Evolutionary conservation across 2,329 filamentous ascomycete genomes (phyloP), one percentile per base, ranked within the genome.

Genomic region (Pleomassaria siparia): DNA sequence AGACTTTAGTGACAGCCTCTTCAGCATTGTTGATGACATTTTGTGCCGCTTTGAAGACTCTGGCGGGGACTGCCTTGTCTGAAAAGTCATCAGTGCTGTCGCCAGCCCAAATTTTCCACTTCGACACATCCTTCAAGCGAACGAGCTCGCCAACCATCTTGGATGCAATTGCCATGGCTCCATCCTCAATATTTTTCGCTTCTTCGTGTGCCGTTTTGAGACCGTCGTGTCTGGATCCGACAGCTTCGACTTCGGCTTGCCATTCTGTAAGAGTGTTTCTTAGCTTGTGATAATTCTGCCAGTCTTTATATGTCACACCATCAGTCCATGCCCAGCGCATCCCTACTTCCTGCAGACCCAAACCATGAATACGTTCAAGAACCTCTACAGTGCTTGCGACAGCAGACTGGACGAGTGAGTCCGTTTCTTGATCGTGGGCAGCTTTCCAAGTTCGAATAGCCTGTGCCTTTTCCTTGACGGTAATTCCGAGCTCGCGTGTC

Each of bases 291-390:
- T 96, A 99, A 69, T 92, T 94, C 50, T 87, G 84, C 94, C 94
- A 99, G 69, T 99, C 91, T 70, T 95, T 91, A 78, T 99, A 96
- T 1, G 92, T 95, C 51, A 99, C 83, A 25, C 90, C 90, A 48
- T 97, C 91, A 74, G 91, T 94, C 86, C 89, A 95, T 11, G 92
- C 91, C 91, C 94, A 99, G 50, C 75, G 80, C 84, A 95, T 92
- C 47, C 91, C 91, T 44, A 96, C 90, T 68, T 95, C 89, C 67
- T 95, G 89, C 26, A 96, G 79, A 5, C 91, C 89, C 28, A 96
- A 78, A 60, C 91, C 87, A 33, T 89, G 84, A 50, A 94, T 91
- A 63, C 84, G 83, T 54, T 92, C 88, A 25, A 96, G 81, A 13
- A 95, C 89, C 63, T 86, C 81, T 44, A 96, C 83, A 37, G 92